Conservation (phyloP, 1,139 yeast species). For the Candida neerlandica region DNA sequence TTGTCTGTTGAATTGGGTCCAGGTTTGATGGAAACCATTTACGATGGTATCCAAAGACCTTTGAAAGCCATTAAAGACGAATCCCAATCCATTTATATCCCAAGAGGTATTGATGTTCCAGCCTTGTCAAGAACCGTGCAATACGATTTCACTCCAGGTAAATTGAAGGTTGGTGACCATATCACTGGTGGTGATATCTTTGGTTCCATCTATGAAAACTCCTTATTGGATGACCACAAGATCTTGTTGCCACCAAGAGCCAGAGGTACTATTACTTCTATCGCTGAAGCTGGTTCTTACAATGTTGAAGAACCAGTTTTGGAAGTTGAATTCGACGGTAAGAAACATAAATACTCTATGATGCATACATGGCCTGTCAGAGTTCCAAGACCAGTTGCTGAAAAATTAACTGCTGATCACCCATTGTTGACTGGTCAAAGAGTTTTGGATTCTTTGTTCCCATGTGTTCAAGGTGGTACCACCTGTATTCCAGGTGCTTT, state of each 20-base stretch:
- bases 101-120: constrained; percentile 98
- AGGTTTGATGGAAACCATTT: constrained; percentile 97
- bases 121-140: constrained; percentile 79
- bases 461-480: constrained; percentile 99
- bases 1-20: constrained; percentile 98
- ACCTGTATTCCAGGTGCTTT: constrained; percentile 99
- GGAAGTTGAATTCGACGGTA: constrained; percentile 94
- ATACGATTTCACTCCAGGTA: constrained; percentile 85
- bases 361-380: constrained; percentile 99
- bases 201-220: constrained; percentile 92
- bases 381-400: constrained; percentile 98
- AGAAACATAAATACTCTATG: constrained; percentile 81
- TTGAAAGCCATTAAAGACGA: constrained; percentile 84
- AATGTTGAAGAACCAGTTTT: constrained; percentile 84
- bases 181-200: constrained; percentile 97
- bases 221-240: constrained; percentile 88
- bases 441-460: constrained; percentile 95
- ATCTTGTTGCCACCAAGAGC: constrained; percentile 97
- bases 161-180: constrained; percentile 89
- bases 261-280: constrained; percentile 90
- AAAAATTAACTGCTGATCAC: constrained; percentile 86
- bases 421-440: constrained; percentile 98
- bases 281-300: constrained; percentile 90
- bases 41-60: constrained; percentile 99
- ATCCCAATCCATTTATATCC: constrained; percentile 91